These are phyloP conservation scores for Cytospora piceicola DNA, from an alignment of 2,329 filamentous ascomycete genomes.

Conservation along the genomic window DNA sequence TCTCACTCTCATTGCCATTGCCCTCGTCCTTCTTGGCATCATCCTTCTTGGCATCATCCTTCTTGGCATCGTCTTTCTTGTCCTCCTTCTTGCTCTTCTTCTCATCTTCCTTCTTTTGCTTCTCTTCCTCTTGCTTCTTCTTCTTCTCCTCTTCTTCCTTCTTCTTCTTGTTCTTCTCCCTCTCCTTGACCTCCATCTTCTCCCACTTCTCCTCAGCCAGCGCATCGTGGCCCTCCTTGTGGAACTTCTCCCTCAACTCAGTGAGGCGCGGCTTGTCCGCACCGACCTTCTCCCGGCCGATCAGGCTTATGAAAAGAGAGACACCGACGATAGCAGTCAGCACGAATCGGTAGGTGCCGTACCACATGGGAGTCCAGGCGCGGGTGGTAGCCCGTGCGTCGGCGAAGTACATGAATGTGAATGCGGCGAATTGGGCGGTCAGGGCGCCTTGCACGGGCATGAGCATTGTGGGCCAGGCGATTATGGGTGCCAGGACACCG, in stretches of 20 bases:
- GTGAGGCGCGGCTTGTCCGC: constrained; percentile 42
- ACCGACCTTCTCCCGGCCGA: constrained; percentile 79
- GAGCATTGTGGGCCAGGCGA: constrained; percentile 89
- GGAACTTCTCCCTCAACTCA: constrained; percentile 45
- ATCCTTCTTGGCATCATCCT: constrained; percentile 24
- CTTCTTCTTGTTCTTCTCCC: constrained; percentile 42
- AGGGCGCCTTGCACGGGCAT: constrained; percentile 84
- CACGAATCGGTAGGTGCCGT: constrained; percentile 86
- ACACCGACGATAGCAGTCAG: constrained; percentile 87
- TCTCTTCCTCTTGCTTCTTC: constrained; percentile 42
- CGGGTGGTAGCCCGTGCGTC: constrained; percentile 73
- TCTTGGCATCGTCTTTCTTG: constrained; percentile 20
- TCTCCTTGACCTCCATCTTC: constrained; percentile 49
- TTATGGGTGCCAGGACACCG: constrained; percentile 75
- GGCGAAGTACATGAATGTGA: constrained; percentile 83
- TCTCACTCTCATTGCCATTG: constrained; percentile 14
- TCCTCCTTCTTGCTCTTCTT: constrained; percentile 26
- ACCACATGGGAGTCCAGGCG: constrained; percentile 86
- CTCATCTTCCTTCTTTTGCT: constrained; percentile 36
- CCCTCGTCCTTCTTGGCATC: constrained; percentile 25
- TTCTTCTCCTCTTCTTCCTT: constrained; percentile 44
- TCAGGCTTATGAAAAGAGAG: constrained; percentile 77
- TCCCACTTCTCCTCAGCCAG: constrained; percentile 50
- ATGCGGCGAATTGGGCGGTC: constrained; percentile 83
- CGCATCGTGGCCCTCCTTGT: constrained; percentile 39